phyloP scores from a whole-genome alignment of 202 grass and related monocot species.

The Zizania palustris region DNA sequence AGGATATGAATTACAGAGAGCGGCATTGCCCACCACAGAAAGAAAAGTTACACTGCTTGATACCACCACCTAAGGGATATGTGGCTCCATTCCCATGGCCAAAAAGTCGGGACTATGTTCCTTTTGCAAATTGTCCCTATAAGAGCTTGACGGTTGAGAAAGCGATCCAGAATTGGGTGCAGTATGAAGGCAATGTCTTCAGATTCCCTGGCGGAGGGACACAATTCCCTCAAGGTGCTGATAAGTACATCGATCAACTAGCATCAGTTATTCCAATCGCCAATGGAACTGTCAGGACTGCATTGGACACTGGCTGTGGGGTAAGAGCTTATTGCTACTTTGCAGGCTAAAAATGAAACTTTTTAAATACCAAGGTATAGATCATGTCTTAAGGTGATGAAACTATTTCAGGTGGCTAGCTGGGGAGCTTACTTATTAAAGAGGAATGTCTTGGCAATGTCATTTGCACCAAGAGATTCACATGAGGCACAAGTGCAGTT shows the following conservation, averaged over 20 bases:
- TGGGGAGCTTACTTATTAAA: slow-evolving; percentile 98
- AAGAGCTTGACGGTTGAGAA: slow-evolving; percentile 99
- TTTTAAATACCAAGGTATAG: neutral
- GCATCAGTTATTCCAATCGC: slow-evolving; percentile 81
- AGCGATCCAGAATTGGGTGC: slow-evolving; percentile 99
- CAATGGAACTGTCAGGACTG: slow-evolving; percentile 96
- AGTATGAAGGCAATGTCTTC: slow-evolving; percentile 92
- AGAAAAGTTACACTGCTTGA: slow-evolving; percentile 81
- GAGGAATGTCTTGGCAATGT: slow-evolving; percentile 97
- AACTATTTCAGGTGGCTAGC: slow-evolving; percentile 88
- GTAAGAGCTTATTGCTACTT: slow-evolving; percentile 51
- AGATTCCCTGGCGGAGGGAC: slow-evolving; percentile 98
- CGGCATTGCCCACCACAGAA: slow-evolving; percentile 82
- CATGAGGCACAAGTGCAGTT: slow-evolving; percentile 98
- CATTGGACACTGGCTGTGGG: slow-evolving; percentile 96
- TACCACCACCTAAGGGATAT: slow-evolving; percentile 89
- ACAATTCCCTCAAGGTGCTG: slow-evolving; percentile 97
- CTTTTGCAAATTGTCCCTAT: slow-evolving; percentile 92
- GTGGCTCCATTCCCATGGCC: slow-evolving; percentile 95
- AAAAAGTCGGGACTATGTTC: slow-evolving; percentile 93
- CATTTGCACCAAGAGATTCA: slow-evolving; percentile 97
- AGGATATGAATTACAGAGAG: slow-evolving; percentile 98
- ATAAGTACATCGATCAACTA: slow-evolving; percentile 93
- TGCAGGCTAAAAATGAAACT: neutral
- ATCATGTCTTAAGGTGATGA: slow-evolving; percentile 8